Evolutionary conservation across 2,329 filamentous ascomycete genomes (phyloP).

Genomic region (Colletotrichum horii): DNA sequence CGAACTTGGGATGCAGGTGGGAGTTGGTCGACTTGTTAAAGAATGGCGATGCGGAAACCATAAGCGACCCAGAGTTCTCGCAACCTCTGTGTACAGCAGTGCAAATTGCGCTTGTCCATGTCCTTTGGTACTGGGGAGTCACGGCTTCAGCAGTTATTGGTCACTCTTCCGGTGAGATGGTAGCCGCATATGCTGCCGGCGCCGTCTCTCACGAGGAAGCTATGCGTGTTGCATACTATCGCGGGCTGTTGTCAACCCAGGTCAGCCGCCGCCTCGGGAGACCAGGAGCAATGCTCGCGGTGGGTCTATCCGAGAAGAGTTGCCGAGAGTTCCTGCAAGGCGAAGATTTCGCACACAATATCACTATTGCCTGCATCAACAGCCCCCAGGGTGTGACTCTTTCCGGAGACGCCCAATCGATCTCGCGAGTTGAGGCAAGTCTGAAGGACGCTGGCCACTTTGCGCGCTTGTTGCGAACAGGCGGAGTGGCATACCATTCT

Average conservation of each 20-base stretch:
- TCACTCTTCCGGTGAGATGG: slow-evolving; percentile 55
- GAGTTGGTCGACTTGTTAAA: neutral
- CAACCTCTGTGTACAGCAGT: slow-evolving; percentile 37
- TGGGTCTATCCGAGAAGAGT: neutral
- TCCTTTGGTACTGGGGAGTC: slow-evolving; percentile 34
- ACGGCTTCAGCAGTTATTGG: slow-evolving; percentile 43
- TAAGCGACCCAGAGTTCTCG: slow-evolving; percentile 28
- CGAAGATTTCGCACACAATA: slow-evolving; percentile 22
- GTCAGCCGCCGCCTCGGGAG: neutral
- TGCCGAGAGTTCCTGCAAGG: neutral
- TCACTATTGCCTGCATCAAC: slow-evolving; percentile 48
- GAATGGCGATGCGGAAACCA: neutral
- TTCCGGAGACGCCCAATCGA: slow-evolving; percentile 48
- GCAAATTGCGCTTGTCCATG: slow-evolving; percentile 32
- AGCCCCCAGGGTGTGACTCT: slow-evolving; percentile 56
- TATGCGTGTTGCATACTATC: slow-evolving; percentile 19
- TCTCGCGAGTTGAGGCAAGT: slow-evolving; percentile 40
- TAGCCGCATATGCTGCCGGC: slow-evolving; percentile 21
- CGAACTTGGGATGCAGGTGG: neutral
- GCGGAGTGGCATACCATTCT: slow-evolving; percentile 12
- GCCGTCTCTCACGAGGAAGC: slow-evolving; percentile 32
- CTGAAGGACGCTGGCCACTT: slow-evolving; percentile 26
- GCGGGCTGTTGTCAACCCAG: slow-evolving; percentile 19
- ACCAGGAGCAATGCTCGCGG: neutral
- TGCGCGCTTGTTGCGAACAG: neutral